Evolutionary conservation across 2,329 filamentous ascomycete species (phyloP).

Genomic region (Trichoderma cornu-damae): DNA sequence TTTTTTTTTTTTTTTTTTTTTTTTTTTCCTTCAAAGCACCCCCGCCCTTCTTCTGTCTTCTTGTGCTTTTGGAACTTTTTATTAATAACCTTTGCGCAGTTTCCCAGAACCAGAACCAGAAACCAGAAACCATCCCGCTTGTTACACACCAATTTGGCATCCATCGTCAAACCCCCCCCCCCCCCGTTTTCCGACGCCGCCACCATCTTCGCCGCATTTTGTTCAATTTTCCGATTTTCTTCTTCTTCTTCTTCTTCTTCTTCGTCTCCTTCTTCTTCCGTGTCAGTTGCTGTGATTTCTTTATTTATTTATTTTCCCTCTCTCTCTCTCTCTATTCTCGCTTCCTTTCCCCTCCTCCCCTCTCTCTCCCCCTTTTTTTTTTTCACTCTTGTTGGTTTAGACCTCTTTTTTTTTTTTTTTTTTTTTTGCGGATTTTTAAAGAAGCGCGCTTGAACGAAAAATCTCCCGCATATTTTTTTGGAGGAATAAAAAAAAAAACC

Average conservation of each 20-base stretch:
- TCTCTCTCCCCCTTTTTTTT: neutral
- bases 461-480: conserved; percentile 21
- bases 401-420: neutral
- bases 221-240: neutral
- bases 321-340: too few relatives aligned
- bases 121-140: conserved; percentile 12
- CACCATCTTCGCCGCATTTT: neutral
- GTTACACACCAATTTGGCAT: conserved; percentile 15
- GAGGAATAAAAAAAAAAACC: too few relatives aligned
- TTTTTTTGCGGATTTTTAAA: neutral
- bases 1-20: too few relatives aligned
- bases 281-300: conserved; percentile 1
- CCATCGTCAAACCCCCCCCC: neutral
- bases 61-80: neutral
- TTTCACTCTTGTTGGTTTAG: neutral
- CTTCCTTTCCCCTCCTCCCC: neutral
- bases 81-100: conserved; percentile 5
- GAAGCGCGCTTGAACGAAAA: conserved; percentile 24
- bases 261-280: too few relatives aligned
- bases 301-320: neutral
- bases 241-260: too few relatives aligned
- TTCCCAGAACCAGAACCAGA: too few relatives aligned
- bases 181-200: neutral
- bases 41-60: neutral
- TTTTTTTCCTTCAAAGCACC: too few relatives aligned